phyloP scores from a whole-genome alignment of 2,329 filamentous ascomycete species.

The Talaromyces sp. region DNA sequence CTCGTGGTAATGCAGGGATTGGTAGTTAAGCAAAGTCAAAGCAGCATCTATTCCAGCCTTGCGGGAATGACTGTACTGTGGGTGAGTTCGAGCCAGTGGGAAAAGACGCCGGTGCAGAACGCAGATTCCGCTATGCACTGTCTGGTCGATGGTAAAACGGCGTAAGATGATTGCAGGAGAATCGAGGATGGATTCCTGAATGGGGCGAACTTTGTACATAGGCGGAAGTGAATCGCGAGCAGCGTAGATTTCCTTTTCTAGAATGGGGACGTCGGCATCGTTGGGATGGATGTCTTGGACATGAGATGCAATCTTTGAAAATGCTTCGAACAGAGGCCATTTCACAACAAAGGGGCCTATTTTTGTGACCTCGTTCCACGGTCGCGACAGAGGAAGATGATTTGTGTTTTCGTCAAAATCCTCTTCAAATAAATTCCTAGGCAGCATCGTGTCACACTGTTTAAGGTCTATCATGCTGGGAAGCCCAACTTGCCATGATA shows the following conservation, averaged over 20 bases:
- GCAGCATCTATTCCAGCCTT: conserved; percentile 75
- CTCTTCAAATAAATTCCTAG: conserved; percentile 55
- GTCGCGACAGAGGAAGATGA: conserved; percentile 48
- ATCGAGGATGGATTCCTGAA: conserved; percentile 67
- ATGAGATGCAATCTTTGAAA: conserved; percentile 30
- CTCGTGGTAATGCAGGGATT: conserved; percentile 67
- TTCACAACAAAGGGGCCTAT: conserved; percentile 37
- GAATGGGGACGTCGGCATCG: conserved; percentile 48
- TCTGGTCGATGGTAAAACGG: conserved; percentile 55
- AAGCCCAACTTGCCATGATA: conserved; percentile 59
- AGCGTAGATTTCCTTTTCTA: conserved; percentile 49
- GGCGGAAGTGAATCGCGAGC: conserved; percentile 61
- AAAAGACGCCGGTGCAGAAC: conserved; percentile 81
- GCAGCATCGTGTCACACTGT: conserved; percentile 53
- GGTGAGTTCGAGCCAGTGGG: conserved; percentile 63
- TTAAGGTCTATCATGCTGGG: conserved; percentile 57
- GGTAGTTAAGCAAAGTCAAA: conserved; percentile 68
- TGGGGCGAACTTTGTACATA: conserved; percentile 65
- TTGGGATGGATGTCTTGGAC: conserved; percentile 40
- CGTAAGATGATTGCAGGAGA: conserved; percentile 64
- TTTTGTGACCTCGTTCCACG: conserved; percentile 51
- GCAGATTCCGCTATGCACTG: conserved; percentile 67
- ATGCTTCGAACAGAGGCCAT: conserved; percentile 25
- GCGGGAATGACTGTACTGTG: conserved; percentile 72
- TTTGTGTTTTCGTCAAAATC: conserved; percentile 51